Evolutionary conservation across 768 basidiomycete species (phyloP).

Genomic region (Lentinus tigrinus): DNA sequence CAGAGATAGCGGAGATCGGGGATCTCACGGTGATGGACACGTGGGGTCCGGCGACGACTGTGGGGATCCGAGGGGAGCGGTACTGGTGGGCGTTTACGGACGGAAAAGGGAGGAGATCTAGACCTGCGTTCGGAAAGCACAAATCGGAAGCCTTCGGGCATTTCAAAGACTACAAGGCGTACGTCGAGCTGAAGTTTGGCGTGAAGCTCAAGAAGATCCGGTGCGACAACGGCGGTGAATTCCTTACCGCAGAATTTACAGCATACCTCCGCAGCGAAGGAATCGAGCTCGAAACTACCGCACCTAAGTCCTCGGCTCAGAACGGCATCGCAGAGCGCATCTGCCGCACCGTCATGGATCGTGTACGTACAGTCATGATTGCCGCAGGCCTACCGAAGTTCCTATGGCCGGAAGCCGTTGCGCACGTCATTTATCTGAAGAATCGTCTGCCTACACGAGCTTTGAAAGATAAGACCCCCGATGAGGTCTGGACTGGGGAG

Average conservation of each 20-base stretch:
- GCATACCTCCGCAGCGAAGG: constrained; percentile 13
- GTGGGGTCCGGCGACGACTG: constrained; percentile 18
- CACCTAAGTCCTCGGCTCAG: constrained; percentile 20
- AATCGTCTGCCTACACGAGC: constrained; percentile 21
- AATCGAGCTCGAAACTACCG: constrained; percentile 21
- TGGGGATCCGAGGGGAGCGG: constrained; percentile 4
- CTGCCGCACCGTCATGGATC: constrained; percentile 21
- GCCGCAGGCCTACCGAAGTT: constrained; percentile 14
- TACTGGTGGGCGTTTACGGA: constrained; percentile 26
- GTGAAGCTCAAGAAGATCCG: constrained; percentile 18
- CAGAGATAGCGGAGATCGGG: background rate
- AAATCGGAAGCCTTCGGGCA: background rate
- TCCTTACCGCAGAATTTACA: background rate
- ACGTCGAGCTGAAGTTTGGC: background rate
- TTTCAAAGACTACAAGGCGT: constrained; percentile 1
- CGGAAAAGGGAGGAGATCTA: constrained; percentile 12
- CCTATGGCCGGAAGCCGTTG: constrained; percentile 25
- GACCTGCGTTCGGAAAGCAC: background rate
- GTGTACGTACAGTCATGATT: constrained; percentile 17
- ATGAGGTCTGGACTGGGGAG: constrained; percentile 21
- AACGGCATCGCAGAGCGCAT: constrained; percentile 27
- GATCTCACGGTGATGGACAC: constrained; percentile 15
- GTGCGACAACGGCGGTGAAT: constrained; percentile 28
- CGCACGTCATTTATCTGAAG: constrained; percentile 16
- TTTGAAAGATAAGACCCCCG: constrained; percentile 19